Conservation (phyloP, 495 filamentous ascomycete species). For the Penicillium nucicola region DNA sequence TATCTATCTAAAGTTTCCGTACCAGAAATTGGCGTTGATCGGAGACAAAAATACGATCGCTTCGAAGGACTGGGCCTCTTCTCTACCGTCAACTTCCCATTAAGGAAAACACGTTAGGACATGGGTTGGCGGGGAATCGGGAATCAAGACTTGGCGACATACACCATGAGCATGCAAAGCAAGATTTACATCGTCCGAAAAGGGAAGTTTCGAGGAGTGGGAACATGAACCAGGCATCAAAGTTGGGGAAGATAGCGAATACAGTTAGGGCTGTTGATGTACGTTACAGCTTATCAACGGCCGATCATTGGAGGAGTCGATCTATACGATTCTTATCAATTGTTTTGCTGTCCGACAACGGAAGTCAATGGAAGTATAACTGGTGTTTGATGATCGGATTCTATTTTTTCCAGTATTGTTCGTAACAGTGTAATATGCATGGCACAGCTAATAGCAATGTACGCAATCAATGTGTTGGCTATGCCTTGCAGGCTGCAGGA, state of each 20-base stretch:
- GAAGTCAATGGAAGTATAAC: neutral
- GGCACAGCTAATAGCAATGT: no score
- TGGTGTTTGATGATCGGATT: no score
- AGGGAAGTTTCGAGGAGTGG: conserved; percentile 26
- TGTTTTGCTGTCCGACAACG: conserved; percentile 4
- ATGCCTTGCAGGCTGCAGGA: no score
- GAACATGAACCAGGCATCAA: conserved; percentile 1
- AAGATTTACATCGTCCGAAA: conserved; percentile 11
- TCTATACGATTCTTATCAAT: conserved; percentile 1
- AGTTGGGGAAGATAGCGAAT: conserved; percentile 1
- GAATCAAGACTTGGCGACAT: neutral
- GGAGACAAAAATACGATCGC: no score
- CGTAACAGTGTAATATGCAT: neutral
- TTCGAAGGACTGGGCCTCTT: neutral
- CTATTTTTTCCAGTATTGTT: no score
- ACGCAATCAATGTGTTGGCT: no score
- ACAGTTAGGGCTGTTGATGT: neutral
- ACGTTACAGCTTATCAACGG: conserved; percentile 4
- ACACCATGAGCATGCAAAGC: conserved; percentile 2
- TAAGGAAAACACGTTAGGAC: neutral
- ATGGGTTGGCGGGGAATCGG: neutral
- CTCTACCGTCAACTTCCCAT: conserved; percentile 14
- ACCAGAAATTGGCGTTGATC: no score
- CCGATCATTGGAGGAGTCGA: conserved; percentile 9
- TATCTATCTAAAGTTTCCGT: neutral